Base-by-base conservation (phyloP, 768 basidiomycete species). In the Pulveroboletus sp. region DNA sequence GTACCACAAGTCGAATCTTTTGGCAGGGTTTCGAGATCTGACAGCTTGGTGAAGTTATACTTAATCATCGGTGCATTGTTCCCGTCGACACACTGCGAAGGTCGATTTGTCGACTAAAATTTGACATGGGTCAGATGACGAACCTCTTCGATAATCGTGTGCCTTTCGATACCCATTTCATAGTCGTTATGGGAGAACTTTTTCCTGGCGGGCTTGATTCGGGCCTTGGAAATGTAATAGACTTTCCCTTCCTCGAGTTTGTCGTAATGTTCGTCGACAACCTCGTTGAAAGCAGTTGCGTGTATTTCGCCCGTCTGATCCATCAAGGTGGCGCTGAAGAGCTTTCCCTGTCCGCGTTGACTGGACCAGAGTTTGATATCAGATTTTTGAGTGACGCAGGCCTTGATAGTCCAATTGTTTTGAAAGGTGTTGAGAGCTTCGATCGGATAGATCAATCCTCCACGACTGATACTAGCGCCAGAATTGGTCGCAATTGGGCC, bases 401-500 rank as follows among this genome's bases (percentile, higher is more conserved):
- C 95, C 66, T 93, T 94, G 75, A 98, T 95, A 9, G 90, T 94
- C 97, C 97, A 99, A 68, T 91, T 91, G 72, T 95, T 97, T 69
- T 97, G 93, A 60, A 97, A 98, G 9, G 95, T 95, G 62, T 89
- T 94, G 38, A 98, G 79, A 6, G 85, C 88, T 64, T 97, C 95
- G 55, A 99, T 98, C 2, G 94, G 95, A 67, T 85, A 85, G 27
- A 84, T 66, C 14, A 62, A 60, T 33, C 65, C 67, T 21, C 61
- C 58, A n/a, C 51, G 56, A n/a, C n/a, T n/a, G 46, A 56, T n/a
- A 17, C 48, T 42, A 23, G 58, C n/a, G n/a, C n/a, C n/a, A n/a
- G n/a, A n/a, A n/a, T n/a, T n/a, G n/a, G n/a, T n/a, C n/a, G n/a
- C n/a, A n/a, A n/a, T n/a, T n/a, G n/a, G n/a, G n/a, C n/a, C n/a